A percentile compares a stretch with the other conserved stretches of the same genome.
phyloP scores from a whole-genome alignment of 345 rosid genomes.

The Linum tenue region DNA sequence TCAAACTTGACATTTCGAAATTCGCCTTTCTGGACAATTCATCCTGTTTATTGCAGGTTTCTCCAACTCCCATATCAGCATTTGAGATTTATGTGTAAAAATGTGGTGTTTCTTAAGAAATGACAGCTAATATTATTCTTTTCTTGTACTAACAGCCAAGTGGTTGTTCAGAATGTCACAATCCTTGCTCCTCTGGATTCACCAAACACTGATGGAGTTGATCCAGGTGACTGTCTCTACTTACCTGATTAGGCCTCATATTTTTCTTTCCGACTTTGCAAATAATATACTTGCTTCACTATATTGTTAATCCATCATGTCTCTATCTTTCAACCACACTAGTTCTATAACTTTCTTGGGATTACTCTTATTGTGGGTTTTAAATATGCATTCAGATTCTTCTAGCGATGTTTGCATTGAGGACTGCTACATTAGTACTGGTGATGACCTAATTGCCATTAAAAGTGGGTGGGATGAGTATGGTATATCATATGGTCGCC shows the following conservation, averaged over 20 bases:
- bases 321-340: too few relatives aligned
- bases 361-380: neutral
- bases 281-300: too few relatives aligned
- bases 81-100: slow-evolving; percentile 14
- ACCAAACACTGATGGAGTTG: slow-evolving; percentile 93
- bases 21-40: slow-evolving; percentile 96
- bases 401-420: slow-evolving; percentile 81
- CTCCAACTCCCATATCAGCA: slow-evolving; percentile 16
- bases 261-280: too few relatives aligned
- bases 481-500: slow-evolving; percentile 67
- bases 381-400: slow-evolving; percentile 55
- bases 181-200: slow-evolving; percentile 91
- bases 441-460: slow-evolving; percentile 80
- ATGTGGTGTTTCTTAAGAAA: slow-evolving; percentile 30
- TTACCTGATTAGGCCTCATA: neutral
- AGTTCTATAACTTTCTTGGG: too few relatives aligned
- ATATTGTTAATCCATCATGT: too few relatives aligned
- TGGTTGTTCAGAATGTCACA: slow-evolving; percentile 67
- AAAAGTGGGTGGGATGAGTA: slow-evolving; percentile 99
- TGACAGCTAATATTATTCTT: slow-evolving; percentile 31
- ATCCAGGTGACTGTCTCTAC: slow-evolving; percentile 57
- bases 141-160: slow-evolving; percentile 64
- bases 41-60: slow-evolving; percentile 98
- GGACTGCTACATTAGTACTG: slow-evolving; percentile 81
- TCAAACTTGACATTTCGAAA: slow-evolving; percentile 81